phyloP scores from a whole-genome alignment of 2,329 filamentous ascomycete species.

The Biscogniauxia mediterranea region DNA sequence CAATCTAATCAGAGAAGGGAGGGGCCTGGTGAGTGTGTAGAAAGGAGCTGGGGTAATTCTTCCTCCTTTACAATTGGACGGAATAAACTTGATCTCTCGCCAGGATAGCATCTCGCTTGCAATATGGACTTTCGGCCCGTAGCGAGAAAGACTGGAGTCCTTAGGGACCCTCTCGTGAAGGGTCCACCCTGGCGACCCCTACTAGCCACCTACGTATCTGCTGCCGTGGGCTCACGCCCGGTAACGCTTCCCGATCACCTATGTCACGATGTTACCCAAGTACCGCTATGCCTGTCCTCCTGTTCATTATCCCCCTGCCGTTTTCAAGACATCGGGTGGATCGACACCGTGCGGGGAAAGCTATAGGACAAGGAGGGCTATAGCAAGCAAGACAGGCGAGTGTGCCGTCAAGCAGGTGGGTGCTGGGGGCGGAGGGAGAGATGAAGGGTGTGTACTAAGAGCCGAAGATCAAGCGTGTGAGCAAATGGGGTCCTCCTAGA shows the following conservation, averaged over 20 bases:
- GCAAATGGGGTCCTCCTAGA: neutral
- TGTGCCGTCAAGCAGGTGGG: slow-evolving; percentile 5
- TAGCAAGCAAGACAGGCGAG: slow-evolving; percentile 8
- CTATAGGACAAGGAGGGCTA: slow-evolving; percentile 6
- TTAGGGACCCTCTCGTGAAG: slow-evolving; percentile 2
- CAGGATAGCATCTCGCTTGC: slow-evolving; percentile 20
- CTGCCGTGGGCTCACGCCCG: slow-evolving; percentile 17
- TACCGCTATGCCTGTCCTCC: slow-evolving; percentile 10
- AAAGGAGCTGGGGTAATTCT: slow-evolving; percentile 20
- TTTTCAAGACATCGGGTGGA: slow-evolving; percentile 9
- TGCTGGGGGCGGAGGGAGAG: neutral
- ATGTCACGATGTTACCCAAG: slow-evolving; percentile 20
- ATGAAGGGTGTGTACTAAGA: neutral
- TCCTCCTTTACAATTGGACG: slow-evolving; percentile 23
- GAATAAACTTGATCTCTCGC: slow-evolving; percentile 10
- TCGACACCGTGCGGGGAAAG: slow-evolving; percentile 22
- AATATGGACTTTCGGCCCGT: slow-evolving; percentile 39
- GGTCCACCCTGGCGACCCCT: neutral
- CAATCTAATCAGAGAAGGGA: neutral
- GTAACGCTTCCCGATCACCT: slow-evolving; percentile 27
- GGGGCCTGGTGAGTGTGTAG: neutral
- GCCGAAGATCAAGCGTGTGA: neutral
- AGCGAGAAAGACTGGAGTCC: slow-evolving; percentile 17
- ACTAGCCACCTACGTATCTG: slow-evolving; percentile 12
- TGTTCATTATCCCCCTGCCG: neutral